These are phyloP conservation scores for Niveomyces coronatus DNA, from an alignment of 2,329 filamentous ascomycete species.

Conservation along the genomic window DNA sequence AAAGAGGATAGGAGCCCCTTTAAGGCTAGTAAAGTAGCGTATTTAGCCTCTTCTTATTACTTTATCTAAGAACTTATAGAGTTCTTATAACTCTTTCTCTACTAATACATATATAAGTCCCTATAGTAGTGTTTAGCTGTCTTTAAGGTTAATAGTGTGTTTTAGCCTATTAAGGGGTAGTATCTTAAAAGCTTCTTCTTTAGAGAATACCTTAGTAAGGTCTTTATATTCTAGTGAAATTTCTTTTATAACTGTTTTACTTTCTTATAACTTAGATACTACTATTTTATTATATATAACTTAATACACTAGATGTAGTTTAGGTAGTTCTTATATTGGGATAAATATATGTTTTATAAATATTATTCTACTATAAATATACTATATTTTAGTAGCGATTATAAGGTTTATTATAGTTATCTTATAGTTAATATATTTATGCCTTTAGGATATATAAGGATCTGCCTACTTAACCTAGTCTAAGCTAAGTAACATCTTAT, in stretches of 20 bases:
- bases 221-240: too few relatives aligned
- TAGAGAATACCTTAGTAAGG: background rate
- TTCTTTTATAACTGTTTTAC: too few relatives aligned
- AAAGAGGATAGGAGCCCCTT: conserved; percentile 8
- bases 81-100: conserved; percentile 6
- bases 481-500: conserved; percentile 7
- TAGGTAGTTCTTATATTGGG: background rate
- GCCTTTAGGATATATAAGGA: background rate
- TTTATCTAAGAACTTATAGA: conserved; percentile 7
- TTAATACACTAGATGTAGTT: background rate
- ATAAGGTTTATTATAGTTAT: background rate
- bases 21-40: conserved; percentile 6
- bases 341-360: conserved; percentile 2
- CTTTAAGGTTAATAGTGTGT: conserved; percentile 7
- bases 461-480: conserved; percentile 1
- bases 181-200: conserved; percentile 3
- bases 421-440: conserved; percentile 4
- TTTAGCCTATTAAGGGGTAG: background rate
- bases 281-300: background rate
- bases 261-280: conserved; percentile 2
- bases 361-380: background rate
- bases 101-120: conserved; percentile 8
- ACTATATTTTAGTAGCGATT: background rate
- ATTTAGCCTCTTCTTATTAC: conserved; percentile 8
- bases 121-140: conserved; percentile 5